Evolutionary conservation across 1,284 basidiomycete species (phyloP), one percentile per base, ranked within the genome.

Genomic region (Nidula niveotomentosa): DNA sequence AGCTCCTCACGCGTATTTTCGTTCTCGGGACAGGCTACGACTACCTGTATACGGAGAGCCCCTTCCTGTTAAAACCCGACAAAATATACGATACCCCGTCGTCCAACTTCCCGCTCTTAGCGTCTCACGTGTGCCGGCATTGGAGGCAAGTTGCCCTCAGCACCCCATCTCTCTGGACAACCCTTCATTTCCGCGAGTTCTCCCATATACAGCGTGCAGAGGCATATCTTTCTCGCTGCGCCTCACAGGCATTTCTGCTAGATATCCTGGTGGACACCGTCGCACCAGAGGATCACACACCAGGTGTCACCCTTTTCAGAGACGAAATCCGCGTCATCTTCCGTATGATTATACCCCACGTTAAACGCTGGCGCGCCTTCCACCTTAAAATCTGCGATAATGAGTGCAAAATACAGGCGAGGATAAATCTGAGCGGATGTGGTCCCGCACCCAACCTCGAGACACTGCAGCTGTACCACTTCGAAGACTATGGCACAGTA

Each of bases 401-500:
- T 57, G 69, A 71, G 18, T 84, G 82, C 68, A 85, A 85, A 66
- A 67, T 68, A 43, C 68, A 69, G 47, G 83, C 83, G 1, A 76
- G 83, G 46, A 65, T 72, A n/a, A 71, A 75, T 59, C 71, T 84
- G 35, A 73, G 73, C 56, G 71, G 66, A 9, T 83, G 81, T 60
- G 78, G 77, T 6, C 69, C 77, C 39, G 83, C 80, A 0, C 79
- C 78, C 35, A 65, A 67, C 48, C 77, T 86, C 52, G 76, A 81
- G 64, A 80, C 78, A 5, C 74, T 85, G 44, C 81, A 85, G 66
- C 73, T 86, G 8, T 86, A 84, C 67, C 84, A 85, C 65, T 83
- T 85, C 59, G 79, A 85, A 61, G 74, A 83, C 59, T 86, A 77
- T 65, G 64, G 69, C 36, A 77, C 71, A n/a, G 63, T 76, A 0